phyloP scores from a whole-genome alignment of 164 flowering plant genomes.

The Vitis rotundifolia region DNA sequence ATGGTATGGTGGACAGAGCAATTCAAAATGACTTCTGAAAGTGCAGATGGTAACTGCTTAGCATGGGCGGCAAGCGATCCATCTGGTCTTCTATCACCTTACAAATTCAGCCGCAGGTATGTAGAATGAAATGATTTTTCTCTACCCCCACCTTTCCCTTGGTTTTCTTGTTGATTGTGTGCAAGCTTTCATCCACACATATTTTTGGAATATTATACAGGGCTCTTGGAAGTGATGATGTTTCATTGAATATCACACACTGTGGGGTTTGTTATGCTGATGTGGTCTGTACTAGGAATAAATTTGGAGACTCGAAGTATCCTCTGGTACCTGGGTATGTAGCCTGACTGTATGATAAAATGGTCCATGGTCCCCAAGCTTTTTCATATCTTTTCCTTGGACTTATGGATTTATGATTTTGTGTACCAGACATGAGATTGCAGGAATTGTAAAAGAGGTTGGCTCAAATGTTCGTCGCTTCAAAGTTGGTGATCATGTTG shows the following conservation, averaged over 20 bases:
- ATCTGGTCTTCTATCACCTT: constrained; percentile 72
- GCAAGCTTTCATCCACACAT: not conserved
- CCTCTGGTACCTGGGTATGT: constrained; percentile 87
- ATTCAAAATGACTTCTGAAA: constrained; percentile 35
- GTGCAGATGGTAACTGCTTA: constrained; percentile 39
- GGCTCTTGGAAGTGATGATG: constrained; percentile 50
- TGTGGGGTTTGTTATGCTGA: constrained; percentile 87
- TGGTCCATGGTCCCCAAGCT: not conserved
- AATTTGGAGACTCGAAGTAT: constrained; percentile 44
- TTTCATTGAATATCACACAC: constrained; percentile 67
- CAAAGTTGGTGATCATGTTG: constrained; percentile 81
- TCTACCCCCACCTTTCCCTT: no score
- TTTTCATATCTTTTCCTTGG: not conserved
- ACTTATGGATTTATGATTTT: not conserved
- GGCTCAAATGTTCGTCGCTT: constrained; percentile 63
- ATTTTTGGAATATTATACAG: constrained; percentile 33
- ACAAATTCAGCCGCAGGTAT: constrained; percentile 68
- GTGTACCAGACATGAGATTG: constrained; percentile 77
- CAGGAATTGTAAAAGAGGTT: constrained; percentile 69
- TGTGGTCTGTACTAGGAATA: constrained; percentile 59
- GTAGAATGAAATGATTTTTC: not conserved
- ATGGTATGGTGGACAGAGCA: not conserved
- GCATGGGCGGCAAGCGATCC: constrained; percentile 84
- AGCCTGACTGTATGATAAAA: not conserved
- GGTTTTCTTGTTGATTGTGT: not conserved